Evolutionary conservation across 2,329 filamentous ascomycete genomes (phyloP).

Genomic region (Periconia digitata): DNA sequence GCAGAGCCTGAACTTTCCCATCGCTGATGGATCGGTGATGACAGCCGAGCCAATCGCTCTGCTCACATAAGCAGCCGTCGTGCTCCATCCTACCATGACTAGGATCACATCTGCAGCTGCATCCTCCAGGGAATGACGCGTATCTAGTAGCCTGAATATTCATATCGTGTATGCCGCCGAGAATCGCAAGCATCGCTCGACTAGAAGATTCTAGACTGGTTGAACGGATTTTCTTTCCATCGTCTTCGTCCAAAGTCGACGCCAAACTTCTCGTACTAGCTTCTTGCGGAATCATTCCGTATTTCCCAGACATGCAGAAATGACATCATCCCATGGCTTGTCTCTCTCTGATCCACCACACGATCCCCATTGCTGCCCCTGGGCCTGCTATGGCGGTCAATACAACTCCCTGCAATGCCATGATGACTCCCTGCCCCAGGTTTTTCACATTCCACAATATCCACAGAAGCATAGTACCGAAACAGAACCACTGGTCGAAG

Average conservation of each 20-base stretch:
- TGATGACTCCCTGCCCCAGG: neutral
- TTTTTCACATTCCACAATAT: conserved; percentile 3
- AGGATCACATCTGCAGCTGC: no score
- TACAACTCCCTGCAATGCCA: neutral
- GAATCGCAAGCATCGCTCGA: no score
- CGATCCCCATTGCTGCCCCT: neutral
- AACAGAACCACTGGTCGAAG: conserved; percentile 10
- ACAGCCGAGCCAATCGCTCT: neutral
- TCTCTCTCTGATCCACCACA: conserved; percentile 1
- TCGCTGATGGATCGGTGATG: neutral
- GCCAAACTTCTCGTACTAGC: no score
- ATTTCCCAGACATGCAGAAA: no score
- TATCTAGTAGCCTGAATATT: no score
- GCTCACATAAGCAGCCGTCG: neutral
- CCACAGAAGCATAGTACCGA: conserved; percentile 2
- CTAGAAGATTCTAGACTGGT: no score
- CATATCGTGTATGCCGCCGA: no score
- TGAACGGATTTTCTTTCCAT: no score
- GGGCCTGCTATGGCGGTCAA: neutral
- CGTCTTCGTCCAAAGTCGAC: no score
- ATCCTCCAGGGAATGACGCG: no score
- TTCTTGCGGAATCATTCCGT: no score
- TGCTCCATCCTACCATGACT: no score
- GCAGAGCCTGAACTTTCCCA: neutral
- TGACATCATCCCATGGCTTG: neutral